Conservation (phyloP, 768 basidiomycete species). For the Boletus pseudo-olivaceus region DNA sequence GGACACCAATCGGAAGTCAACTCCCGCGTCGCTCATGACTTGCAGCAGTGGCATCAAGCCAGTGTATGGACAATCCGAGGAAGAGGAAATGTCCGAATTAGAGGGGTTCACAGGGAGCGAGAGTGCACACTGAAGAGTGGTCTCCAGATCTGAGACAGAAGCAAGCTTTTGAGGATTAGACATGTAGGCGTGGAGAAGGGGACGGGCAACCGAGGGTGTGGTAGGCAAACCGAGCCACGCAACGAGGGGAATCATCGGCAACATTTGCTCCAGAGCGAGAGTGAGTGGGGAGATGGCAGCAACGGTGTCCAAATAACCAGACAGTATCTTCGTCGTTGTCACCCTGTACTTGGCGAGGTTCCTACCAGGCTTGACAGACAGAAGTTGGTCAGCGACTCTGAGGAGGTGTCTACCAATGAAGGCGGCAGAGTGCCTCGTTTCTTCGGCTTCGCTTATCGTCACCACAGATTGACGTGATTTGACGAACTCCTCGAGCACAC, state of each 20-base stretch:
- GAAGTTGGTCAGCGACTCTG: not conserved
- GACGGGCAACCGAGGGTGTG: conserved; percentile 33
- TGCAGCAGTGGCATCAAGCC: conserved; percentile 43
- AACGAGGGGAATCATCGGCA: conserved; percentile 29
- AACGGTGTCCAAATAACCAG: conserved; percentile 18
- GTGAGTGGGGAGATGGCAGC: not conserved
- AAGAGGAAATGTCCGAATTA: not conserved
- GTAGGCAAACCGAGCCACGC: conserved; percentile 33
- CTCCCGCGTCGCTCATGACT: conserved; percentile 33
- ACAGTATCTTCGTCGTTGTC: conserved; percentile 11
- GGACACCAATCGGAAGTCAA: conserved; percentile 29
- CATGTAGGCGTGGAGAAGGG: conserved; percentile 46
- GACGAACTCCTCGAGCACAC: conserved; percentile 25
- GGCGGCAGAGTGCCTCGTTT: conserved; percentile 16
- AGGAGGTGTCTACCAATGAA: conserved; percentile 27
- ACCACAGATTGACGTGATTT: not conserved
- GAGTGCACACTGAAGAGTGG: conserved; percentile 39
- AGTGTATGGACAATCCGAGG: conserved; percentile 32
- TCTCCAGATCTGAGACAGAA: conserved; percentile 41
- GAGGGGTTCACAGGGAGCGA: conserved; percentile 24
- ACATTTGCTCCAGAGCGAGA: conserved; percentile 4
- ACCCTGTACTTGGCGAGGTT: conserved; percentile 16
- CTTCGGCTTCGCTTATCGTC: not conserved
- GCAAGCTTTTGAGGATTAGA: conserved; percentile 35
- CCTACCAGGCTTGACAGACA: conserved; percentile 13